These are phyloP conservation scores for Cucurbita ficifolia DNA, from an alignment of 306 rosid genomes.

Conservation along the genomic window DNA sequence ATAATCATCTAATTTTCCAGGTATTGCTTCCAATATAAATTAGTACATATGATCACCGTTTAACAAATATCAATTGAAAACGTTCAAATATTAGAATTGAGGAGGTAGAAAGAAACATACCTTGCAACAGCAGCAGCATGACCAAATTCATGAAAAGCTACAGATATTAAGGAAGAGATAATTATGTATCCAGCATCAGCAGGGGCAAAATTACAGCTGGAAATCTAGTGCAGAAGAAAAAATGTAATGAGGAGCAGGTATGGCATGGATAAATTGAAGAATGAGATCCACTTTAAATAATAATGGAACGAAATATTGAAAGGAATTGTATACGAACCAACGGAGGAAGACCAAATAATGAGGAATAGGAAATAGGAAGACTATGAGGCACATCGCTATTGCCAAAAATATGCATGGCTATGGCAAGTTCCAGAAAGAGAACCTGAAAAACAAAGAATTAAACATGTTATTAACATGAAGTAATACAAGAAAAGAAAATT, in stretches of 20 bases:
- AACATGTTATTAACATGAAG: neutral
- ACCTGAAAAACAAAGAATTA: slow-evolving; percentile 18
- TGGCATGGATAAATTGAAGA: neutral
- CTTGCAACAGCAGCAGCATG: slow-evolving; percentile 78
- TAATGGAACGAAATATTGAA: neutral
- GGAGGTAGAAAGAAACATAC: slow-evolving; percentile 18
- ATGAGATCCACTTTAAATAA: neutral
- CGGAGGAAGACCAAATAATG: slow-evolving; percentile 40
- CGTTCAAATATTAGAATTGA: neutral
- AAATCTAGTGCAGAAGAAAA: neutral
- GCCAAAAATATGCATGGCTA: slow-evolving; percentile 27
- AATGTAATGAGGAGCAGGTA: neutral
- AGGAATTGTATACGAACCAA: slow-evolving; percentile 14
- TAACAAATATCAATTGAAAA: neutral
- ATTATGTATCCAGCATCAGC: slow-evolving; percentile 41
- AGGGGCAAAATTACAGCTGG: slow-evolving; percentile 25
- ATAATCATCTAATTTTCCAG: neutral
- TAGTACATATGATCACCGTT: neutral
- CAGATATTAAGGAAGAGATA: slow-evolving; percentile 52
- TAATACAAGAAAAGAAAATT: neutral
- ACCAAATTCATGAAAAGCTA: slow-evolving; percentile 55
- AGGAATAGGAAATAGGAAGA: slow-evolving; percentile 10
- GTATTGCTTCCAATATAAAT: neutral
- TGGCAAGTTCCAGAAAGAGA: slow-evolving; percentile 43
- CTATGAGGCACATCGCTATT: slow-evolving; percentile 6